Evolutionary conservation across 1,139 yeast species (phyloP).

Genomic region (Geotrichum fermentans): DNA sequence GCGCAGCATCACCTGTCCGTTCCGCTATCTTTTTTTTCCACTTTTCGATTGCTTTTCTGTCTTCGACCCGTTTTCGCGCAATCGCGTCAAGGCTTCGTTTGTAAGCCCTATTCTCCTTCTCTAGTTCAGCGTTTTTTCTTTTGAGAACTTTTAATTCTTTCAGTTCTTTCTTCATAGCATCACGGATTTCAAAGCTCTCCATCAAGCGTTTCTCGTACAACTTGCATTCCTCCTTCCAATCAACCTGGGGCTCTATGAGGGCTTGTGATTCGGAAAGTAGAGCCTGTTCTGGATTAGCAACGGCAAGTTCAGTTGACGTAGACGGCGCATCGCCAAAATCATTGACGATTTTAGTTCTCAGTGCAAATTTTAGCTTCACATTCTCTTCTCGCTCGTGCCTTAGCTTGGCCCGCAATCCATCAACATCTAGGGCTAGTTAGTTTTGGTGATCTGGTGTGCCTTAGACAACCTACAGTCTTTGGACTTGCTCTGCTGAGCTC

Average conservation of each 20-base stretch:
- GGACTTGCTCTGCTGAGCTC: slow-evolving; percentile 7
- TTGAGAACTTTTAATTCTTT: neutral
- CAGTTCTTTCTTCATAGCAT: neutral
- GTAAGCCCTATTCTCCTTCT: slow-evolving; percentile 4
- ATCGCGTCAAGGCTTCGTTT: neutral
- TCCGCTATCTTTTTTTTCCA: slow-evolving; percentile 4
- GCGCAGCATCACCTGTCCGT: neutral
- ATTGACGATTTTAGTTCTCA: slow-evolving; percentile 6
- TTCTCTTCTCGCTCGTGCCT: slow-evolving; percentile 16
- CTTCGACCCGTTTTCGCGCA: slow-evolving; percentile 10
- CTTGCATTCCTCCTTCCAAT: slow-evolving; percentile 1
- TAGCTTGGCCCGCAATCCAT: slow-evolving; percentile 3
- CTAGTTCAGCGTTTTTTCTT: neutral
- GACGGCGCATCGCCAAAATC: neutral
- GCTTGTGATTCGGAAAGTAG: slow-evolving; percentile 9
- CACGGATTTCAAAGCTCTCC: neutral
- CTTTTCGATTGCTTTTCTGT: slow-evolving; percentile 1
- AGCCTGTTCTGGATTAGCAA: neutral
- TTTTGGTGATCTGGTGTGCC: too few species aligned
- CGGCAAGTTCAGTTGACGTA: neutral
- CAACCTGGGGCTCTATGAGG: neutral
- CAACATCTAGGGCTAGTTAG: slow-evolving; percentile 6
- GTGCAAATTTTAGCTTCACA: slow-evolving; percentile 4
- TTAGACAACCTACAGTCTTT: slow-evolving; percentile 11
- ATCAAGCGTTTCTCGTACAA: slow-evolving; percentile 1